phyloP scores from a whole-genome alignment of 306 rosid species.

The Prosopis cineraria region DNA sequence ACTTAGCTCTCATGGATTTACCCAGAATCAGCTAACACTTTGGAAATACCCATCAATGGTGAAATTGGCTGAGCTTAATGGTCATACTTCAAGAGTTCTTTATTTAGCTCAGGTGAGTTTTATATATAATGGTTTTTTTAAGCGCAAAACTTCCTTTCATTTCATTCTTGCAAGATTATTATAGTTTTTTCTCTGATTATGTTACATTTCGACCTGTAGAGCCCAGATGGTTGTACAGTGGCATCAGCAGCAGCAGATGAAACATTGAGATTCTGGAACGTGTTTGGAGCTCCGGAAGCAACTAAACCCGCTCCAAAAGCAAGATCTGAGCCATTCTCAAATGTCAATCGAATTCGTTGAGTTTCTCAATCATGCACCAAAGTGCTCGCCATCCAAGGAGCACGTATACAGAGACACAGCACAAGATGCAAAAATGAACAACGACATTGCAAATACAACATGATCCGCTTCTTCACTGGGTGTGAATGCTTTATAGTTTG shows the following conservation, averaged over 20 bases:
- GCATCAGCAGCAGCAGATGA: conserved; percentile 49
- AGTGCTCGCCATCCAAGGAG: neutral
- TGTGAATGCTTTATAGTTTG: neutral
- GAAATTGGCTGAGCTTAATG: conserved; percentile 63
- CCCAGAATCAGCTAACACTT: conserved; percentile 61
- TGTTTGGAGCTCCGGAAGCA: conserved; percentile 36
- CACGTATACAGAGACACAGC: neutral
- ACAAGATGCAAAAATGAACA: neutral
- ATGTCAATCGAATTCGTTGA: conserved; percentile 30
- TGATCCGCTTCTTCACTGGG: neutral
- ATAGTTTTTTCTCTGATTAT: neutral
- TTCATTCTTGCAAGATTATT: neutral
- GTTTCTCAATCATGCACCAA: neutral
- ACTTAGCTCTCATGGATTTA: conserved; percentile 68
- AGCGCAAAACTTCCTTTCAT: neutral
- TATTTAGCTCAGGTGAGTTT: conserved; percentile 45
- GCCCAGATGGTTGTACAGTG: conserved; percentile 44
- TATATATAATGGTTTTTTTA: neutral
- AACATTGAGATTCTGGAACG: conserved; percentile 39
- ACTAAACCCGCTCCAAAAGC: conserved; percentile 33
- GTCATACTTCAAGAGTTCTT: conserved; percentile 74
- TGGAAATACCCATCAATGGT: conserved; percentile 82
- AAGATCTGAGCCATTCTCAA: conserved; percentile 30
- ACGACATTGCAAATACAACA: neutral
- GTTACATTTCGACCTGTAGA: neutral